Conservation (phyloP, 2,329 filamentous ascomycete genomes). For the Colletotrichum trifolii region DNA sequence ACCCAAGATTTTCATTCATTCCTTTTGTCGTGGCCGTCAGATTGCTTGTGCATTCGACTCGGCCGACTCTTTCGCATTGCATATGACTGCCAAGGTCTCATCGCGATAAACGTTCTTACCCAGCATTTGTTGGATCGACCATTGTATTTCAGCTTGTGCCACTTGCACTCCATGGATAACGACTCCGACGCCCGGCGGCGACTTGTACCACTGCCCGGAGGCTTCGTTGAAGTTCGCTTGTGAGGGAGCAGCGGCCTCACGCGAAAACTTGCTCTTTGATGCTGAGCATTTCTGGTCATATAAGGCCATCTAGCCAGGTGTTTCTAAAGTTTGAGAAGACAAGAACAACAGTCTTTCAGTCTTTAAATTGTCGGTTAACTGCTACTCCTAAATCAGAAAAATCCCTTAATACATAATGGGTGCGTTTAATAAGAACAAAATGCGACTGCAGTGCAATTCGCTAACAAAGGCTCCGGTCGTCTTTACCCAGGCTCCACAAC, state of each 20-base stretch:
- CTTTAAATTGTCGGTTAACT: no score
- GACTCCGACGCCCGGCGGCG: conserved; percentile 25
- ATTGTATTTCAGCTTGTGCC: background rate
- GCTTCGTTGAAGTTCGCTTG: conserved; percentile 23
- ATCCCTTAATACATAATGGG: conserved; percentile 21
- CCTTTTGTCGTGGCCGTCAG: background rate
- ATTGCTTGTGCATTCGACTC: conserved; percentile 1
- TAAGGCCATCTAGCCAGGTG: background rate
- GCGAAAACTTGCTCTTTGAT: conserved; percentile 2
- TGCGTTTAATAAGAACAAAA: conserved; percentile 13
- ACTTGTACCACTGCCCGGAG: conserved; percentile 33
- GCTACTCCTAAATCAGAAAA: no score
- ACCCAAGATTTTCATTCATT: conserved; percentile 15
- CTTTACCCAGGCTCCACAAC: conserved; percentile 20
- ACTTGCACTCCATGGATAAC: conserved; percentile 17
- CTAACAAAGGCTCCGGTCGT: conserved; percentile 18
- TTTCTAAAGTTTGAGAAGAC: background rate
- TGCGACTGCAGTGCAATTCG: background rate
- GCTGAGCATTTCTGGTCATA: conserved; percentile 12
- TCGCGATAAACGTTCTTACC: conserved; percentile 10
- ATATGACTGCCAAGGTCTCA: background rate
- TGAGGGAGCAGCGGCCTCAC: conserved; percentile 19
- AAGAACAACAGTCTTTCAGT: background rate
- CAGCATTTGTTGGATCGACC: conserved; percentile 20
- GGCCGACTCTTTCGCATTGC: conserved; percentile 7